Evolutionary conservation across 345 rosid genomes (phyloP).

Genomic region (Eucalyptus decipiens): DNA sequence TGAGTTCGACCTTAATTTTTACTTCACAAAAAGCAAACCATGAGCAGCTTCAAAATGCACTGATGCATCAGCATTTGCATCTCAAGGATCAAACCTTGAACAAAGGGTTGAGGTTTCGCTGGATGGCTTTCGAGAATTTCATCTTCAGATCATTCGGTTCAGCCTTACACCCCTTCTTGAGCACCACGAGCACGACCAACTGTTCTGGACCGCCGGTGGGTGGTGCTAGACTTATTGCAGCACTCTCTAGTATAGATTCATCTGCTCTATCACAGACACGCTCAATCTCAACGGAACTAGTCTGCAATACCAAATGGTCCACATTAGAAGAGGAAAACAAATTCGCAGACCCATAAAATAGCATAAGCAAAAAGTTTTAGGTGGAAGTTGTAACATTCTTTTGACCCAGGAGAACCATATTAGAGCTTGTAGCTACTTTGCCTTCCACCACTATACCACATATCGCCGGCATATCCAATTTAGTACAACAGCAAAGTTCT

Average conservation of each 20-base stretch:
- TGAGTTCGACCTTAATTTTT: background rate
- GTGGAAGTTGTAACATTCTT: background rate
- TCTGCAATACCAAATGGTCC: constrained; percentile 12
- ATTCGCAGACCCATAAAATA: background rate
- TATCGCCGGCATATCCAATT: background rate
- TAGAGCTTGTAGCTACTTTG: background rate
- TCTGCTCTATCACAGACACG: constrained; percentile 66
- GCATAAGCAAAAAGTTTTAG: background rate
- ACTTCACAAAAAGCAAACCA: background rate
- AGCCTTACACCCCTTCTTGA: constrained; percentile 36
- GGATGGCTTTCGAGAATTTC: constrained; percentile 52
- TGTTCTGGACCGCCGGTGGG: constrained; percentile 66
- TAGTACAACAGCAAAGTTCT: background rate
- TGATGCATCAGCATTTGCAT: background rate
- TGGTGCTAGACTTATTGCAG: constrained; percentile 57
- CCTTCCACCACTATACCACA: background rate
- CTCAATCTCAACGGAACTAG: constrained; percentile 89
- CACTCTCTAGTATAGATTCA: constrained; percentile 65
- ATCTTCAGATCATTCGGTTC: constrained; percentile 36
- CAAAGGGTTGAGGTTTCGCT: constrained; percentile 69
- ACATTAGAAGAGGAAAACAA: background rate
- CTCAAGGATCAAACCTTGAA: constrained; percentile 44
- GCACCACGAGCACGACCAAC: constrained; percentile 46
- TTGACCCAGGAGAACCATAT: background rate
- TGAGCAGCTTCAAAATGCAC: background rate